These are phyloP conservation scores for Saturnispora silvae DNA, from an alignment of 805 yeast species.

Conservation along the genomic window DNA sequence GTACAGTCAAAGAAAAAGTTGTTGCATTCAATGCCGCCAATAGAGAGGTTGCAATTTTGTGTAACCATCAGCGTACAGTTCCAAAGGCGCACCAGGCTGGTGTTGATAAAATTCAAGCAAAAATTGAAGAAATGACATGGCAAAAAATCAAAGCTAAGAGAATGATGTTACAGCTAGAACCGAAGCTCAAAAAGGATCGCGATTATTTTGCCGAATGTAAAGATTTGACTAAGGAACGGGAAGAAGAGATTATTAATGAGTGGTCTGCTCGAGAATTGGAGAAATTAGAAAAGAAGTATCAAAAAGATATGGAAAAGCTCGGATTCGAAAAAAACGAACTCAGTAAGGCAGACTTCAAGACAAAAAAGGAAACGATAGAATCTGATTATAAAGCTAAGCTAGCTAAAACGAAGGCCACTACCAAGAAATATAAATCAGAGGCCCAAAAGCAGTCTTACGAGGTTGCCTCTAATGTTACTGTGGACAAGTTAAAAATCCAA, in stretches of 20 bases:
- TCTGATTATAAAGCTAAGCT: conserved; percentile 47
- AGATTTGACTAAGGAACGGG: conserved; percentile 56
- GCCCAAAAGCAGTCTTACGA: conserved; percentile 47
- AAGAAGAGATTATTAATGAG: conserved; percentile 43
- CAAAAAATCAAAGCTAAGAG: conserved; percentile 64
- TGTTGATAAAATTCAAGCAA: conserved; percentile 69
- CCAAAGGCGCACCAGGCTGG: conserved; percentile 75
- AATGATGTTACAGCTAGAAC: conserved; percentile 60
- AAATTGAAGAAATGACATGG: conserved; percentile 75
- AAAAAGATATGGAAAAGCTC: conserved; percentile 68
- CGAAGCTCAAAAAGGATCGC: conserved; percentile 37
- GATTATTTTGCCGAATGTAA: conserved; percentile 59
- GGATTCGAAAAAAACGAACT: conserved; percentile 46
- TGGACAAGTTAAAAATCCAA: conserved; percentile 65
- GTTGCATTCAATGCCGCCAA: conserved; percentile 89
- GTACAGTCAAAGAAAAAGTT: conserved; percentile 79
- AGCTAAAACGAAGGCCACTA: conserved; percentile 41
- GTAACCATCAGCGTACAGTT: conserved; percentile 95
- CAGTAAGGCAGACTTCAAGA: conserved; percentile 42
- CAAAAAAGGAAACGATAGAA: conserved; percentile 39
- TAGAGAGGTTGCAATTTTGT: conserved; percentile 86
- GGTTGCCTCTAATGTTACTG: conserved; percentile 39
- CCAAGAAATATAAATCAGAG: conserved; percentile 45
- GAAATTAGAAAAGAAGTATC: conserved; percentile 52
- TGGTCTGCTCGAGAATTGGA: conserved; percentile 59